Conservation (phyloP, 768 basidiomycete species). For the Gymnopilus junonius region DNA sequence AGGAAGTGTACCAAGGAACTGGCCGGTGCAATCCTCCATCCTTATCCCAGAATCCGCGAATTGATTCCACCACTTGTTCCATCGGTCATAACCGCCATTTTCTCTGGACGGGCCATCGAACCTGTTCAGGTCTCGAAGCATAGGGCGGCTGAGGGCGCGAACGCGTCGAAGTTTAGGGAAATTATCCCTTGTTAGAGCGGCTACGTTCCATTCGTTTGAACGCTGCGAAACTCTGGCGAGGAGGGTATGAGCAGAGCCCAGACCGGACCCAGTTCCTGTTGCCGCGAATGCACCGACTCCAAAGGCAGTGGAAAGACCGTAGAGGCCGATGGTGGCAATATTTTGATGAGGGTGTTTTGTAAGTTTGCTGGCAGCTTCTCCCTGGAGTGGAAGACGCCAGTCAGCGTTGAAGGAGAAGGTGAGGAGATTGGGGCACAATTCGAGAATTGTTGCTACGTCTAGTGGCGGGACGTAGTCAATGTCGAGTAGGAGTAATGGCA, state of each 20-base stretch:
- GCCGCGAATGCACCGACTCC: slow-evolving; percentile 59
- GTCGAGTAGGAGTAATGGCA: slow-evolving; percentile 65
- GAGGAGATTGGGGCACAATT: slow-evolving; percentile 62
- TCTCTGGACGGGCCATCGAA: slow-evolving; percentile 51
- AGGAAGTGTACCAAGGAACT: slow-evolving; percentile 56
- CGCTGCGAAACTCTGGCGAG: slow-evolving; percentile 49
- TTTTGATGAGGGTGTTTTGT: slow-evolving; percentile 57
- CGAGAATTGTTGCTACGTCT: slow-evolving; percentile 62
- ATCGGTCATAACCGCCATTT: slow-evolving; percentile 53
- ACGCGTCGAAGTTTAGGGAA: slow-evolving; percentile 68
- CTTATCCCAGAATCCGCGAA: slow-evolving; percentile 54
- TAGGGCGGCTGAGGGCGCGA: slow-evolving; percentile 56
- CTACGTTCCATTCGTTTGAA: slow-evolving; percentile 70
- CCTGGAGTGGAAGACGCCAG: slow-evolving; percentile 57
- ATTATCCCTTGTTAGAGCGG: slow-evolving; percentile 51
- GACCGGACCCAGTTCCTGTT: background rate
- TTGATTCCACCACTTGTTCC: slow-evolving; percentile 72
- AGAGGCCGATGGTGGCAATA: slow-evolving; percentile 67
- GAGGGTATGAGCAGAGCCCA: slow-evolving; percentile 18
- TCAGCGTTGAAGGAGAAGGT: slow-evolving; percentile 78
- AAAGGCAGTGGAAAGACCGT: slow-evolving; percentile 72
- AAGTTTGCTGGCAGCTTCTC: slow-evolving; percentile 39
- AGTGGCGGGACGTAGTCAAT: slow-evolving; percentile 60
- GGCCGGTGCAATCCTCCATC: slow-evolving; percentile 80
- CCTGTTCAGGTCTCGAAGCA: slow-evolving; percentile 62